Evolutionary conservation across 352 stramenopile genomes (phyloP).

Genomic region (Globisporangium rhizosaccharum): DNA sequence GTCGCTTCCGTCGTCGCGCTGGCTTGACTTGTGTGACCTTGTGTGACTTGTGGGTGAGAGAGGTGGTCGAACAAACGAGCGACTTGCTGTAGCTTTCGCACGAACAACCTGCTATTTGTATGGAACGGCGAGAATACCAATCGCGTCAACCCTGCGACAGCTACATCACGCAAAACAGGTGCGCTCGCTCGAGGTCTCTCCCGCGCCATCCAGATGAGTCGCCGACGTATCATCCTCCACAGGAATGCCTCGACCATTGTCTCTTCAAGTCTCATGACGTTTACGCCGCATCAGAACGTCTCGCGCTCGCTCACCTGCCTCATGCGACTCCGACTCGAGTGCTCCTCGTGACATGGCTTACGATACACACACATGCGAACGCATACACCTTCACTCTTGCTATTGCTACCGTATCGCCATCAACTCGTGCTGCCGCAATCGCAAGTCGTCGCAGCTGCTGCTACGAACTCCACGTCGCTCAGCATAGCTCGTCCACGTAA

Average conservation of each 20-base stretch:
- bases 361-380: too few species aligned
- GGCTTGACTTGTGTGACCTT: slow-evolving; percentile 4
- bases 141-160: background rate
- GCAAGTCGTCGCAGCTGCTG: background rate
- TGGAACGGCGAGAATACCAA: background rate
- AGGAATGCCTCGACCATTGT: too few species aligned
- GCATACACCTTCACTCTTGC: background rate
- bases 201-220: too few species aligned
- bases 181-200: background rate
- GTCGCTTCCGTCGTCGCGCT: background rate
- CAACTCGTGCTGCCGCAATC: background rate
- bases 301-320: too few species aligned
- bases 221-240: too few species aligned
- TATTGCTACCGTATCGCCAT: background rate
- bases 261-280: too few species aligned
- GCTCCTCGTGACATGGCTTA: too few species aligned
- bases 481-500: slow-evolving; percentile 8
- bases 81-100: background rate
- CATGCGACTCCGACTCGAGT: too few species aligned
- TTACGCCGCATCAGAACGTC: too few species aligned
- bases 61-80: background rate
- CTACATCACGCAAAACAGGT: background rate
- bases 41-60: background rate
- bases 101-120: background rate
- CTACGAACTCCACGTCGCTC: too few species aligned